Percentiles rank a stretch among this genome's conserved stretches.
These are phyloP conservation scores for Coemansia reversa DNA, from an alignment of 192 early-diverging fungal genomes.

Conservation along the genomic window DNA sequence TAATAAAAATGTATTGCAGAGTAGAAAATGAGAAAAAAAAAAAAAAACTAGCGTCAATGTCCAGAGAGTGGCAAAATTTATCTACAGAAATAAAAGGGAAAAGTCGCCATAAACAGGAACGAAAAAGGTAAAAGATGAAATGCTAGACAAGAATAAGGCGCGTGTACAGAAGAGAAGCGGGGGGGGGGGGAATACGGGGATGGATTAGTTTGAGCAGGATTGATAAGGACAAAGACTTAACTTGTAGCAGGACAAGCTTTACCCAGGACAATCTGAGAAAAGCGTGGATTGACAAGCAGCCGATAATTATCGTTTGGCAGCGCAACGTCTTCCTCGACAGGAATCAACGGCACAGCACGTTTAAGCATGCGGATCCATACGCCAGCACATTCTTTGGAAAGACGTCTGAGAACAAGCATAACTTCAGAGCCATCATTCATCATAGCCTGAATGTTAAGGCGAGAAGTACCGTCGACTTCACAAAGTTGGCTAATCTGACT, in stretches of 20 bases:
- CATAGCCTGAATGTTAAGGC: constrained; percentile 34
- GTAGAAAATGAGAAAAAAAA: too few species aligned
- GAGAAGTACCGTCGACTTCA: constrained; percentile 31
- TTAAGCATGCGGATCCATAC: constrained; percentile 46
- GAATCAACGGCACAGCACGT: constrained; percentile 21
- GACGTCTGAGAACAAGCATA: constrained; percentile 18
- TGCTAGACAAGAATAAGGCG: neutral
- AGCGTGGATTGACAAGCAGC: constrained; percentile 37
- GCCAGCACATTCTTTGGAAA: constrained; percentile 27
- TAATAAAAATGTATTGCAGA: too few species aligned
- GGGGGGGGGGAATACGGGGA: neutral
- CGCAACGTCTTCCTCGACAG: constrained; percentile 20
- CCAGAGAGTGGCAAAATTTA: too few species aligned
- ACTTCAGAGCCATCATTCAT: constrained; percentile 13
- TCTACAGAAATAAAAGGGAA: neutral
- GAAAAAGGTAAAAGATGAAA: neutral
- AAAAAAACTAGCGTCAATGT: too few species aligned
- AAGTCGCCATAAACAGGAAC: neutral
- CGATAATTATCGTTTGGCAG: constrained; percentile 25
- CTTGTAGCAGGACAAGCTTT: neutral
- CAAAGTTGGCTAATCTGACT: constrained; percentile 32
- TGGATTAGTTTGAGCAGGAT: too few species aligned
- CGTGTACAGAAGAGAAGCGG: neutral
- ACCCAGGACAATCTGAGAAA: constrained; percentile 17
- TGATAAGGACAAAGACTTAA: neutral